These are phyloP conservation scores for Nitzschia palea DNA, from an alignment of 108 stramenopile species.

Conservation along the genomic window DNA sequence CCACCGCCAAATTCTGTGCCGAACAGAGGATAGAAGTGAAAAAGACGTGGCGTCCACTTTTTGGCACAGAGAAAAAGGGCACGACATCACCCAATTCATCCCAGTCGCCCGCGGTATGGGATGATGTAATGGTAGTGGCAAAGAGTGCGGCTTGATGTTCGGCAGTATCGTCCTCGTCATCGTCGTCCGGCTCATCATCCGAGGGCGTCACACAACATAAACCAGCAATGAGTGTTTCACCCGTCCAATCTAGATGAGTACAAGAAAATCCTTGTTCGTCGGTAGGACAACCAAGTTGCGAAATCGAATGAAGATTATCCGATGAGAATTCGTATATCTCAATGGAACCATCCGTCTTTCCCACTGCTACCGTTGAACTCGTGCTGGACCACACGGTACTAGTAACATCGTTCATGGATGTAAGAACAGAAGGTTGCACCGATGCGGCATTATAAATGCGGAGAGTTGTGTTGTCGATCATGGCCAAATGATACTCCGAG, in stretches of 20 bases:
- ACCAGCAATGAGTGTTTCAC: conserved; percentile 51
- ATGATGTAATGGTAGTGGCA: conserved; percentile 23
- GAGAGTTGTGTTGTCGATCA: conserved; percentile 33
- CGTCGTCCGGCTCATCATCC: conserved; percentile 65
- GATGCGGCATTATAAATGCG: conserved; percentile 31
- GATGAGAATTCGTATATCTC: conserved; percentile 9
- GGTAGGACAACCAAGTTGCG: conserved; percentile 9
- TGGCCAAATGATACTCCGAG: conserved; percentile 27
- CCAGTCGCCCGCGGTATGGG: conserved; percentile 31
- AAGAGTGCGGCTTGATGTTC: conserved; percentile 45
- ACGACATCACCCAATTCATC: conserved; percentile 75
- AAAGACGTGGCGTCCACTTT: conserved; percentile 70
- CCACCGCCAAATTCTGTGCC: conserved; percentile 45
- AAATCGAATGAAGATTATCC: neutral
- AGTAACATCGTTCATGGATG: conserved; percentile 10
- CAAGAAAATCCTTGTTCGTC: conserved; percentile 39
- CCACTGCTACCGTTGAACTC: conserved; percentile 12
- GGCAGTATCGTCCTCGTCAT: conserved; percentile 55
- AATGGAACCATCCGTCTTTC: conserved; percentile 27
- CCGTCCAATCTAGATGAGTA: conserved; percentile 67
- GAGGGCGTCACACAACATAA: conserved; percentile 51
- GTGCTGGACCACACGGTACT: conserved; percentile 19
- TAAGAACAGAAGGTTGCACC: conserved; percentile 3
- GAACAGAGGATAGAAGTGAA: conserved; percentile 44
- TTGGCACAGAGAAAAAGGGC: conserved; percentile 81